Base-by-base conservation (phyloP, 306 rosid species). In the Boehmeria nivea region DNA sequence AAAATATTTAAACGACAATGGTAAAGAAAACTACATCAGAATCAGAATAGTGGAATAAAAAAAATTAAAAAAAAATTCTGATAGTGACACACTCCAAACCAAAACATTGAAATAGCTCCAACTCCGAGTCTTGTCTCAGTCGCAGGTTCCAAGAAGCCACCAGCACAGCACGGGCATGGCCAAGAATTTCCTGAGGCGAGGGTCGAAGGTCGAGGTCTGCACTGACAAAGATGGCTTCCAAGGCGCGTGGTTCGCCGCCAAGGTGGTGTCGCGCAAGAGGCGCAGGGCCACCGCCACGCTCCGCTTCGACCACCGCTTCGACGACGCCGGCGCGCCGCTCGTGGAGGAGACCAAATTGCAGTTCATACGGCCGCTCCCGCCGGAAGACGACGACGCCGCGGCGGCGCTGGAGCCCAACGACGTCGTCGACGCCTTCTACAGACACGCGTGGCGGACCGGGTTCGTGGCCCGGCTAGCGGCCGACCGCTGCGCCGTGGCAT, bases 401-500 rank as follows among this genome's bases (percentile, higher is more conserved):
- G 2, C 7, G 6, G 13, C 4, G 11, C 12, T 57, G 17, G 60
- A 42, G 59, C 43, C 6, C 18, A 14, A 10, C 19, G 65, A 67
- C 25, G 59, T 40, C 11, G 65, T 67, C 2, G 72, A 67, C 28
- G 60, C 60, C 14, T 50, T 58, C 16, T 1, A 20, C 26, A 6
- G 0, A 1, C 65, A 58, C 14, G 34, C 9, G 3, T 67, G 65
- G 72, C 58, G 72, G 72, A 12, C 39, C 0, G 72, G 72, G 25
- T 33, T 67, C 12, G 59, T 67, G 25, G 51, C 39, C 27, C 40
- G 25, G 13, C 43, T 59, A 19, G 27, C n/a, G 1, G 59, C 14
- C 36, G 47, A 42, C 1, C 42, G 10, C 36, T 50, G 58, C 11
- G 46, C 6, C 22, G 72, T 67, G 22, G 65, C 56, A 12, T 67